Evolutionary conservation across 192 early-diverging fungal species (phyloP).

Genomic region (Backusella mclennaniae): DNA sequence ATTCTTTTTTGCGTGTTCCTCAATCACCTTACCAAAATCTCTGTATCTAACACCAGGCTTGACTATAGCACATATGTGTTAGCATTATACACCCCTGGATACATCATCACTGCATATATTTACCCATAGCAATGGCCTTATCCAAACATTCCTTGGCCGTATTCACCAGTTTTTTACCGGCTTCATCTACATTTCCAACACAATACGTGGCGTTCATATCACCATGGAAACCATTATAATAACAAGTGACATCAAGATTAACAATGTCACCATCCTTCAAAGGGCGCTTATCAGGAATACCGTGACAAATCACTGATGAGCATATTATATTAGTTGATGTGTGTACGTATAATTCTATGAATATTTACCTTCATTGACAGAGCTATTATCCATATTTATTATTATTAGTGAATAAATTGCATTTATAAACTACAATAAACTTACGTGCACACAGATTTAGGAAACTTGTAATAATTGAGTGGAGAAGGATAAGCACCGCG

Average conservation of each 20-base stretch:
- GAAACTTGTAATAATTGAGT: constrained; percentile 94
- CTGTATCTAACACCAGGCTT: constrained; percentile 91
- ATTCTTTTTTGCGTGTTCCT: constrained; percentile 76
- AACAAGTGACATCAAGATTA: constrained; percentile 91
- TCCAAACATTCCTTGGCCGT: constrained; percentile 85
- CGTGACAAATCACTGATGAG: constrained; percentile 89
- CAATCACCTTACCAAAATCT: constrained; percentile 88
- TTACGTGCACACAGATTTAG: constrained; percentile 92
- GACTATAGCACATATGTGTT: constrained; percentile 40
- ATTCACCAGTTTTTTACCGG: constrained; percentile 70
- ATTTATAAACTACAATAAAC: constrained; percentile 9
- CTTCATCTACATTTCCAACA: constrained; percentile 85
- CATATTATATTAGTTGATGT: too few relatives aligned
- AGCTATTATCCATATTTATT: constrained; percentile 18
- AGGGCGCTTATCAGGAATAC: constrained; percentile 92
- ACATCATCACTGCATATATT: constrained; percentile 3
- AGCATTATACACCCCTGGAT: background rate
- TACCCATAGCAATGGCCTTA: constrained; percentile 89
- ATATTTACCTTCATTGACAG: constrained; percentile 39
- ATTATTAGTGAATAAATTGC: too few relatives aligned
- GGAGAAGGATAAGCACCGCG: constrained; percentile 97
- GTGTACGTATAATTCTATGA: background rate
- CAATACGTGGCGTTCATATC: constrained; percentile 93
- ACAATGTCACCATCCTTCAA: constrained; percentile 94
- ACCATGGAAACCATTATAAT: constrained; percentile 89